Percentiles rank a stretch among this genome's conserved stretches.
phyloP scores from a whole-genome alignment of 768 basidiomycete species.

The Trametes coccinea region DNA sequence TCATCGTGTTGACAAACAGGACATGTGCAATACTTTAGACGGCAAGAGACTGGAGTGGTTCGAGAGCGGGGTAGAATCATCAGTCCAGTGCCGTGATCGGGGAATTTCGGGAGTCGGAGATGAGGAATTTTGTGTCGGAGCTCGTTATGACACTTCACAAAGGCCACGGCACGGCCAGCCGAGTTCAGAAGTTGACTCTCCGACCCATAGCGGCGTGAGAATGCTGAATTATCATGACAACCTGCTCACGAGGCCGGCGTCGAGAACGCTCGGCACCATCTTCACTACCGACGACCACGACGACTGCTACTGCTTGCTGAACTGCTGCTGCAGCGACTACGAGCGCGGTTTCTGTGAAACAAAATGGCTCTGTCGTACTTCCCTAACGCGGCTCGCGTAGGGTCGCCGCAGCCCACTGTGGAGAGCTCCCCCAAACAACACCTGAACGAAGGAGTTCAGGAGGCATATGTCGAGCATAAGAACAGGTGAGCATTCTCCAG shows the following conservation, averaged over 20 bases:
- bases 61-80: not conserved
- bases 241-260: not conserved
- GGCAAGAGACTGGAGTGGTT: not conserved
- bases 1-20: too few species aligned
- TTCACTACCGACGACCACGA: conserved; percentile 20
- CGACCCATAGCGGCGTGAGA: conserved; percentile 12
- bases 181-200: not conserved
- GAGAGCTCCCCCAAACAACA: conserved; percentile 34
- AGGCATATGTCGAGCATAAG: conserved; percentile 72
- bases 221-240: conserved; percentile 15
- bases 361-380: conserved; percentile 34
- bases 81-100: not conserved
- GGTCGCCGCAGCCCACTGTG: conserved; percentile 22
- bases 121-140: not conserved
- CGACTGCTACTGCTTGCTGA: conserved; percentile 12
- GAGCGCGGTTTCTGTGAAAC: conserved; percentile 18
- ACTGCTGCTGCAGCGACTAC: conserved; percentile 15
- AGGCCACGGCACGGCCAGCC: not conserved
- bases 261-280: conserved; percentile 18
- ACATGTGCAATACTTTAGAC: not conserved
- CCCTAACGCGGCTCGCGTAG: conserved; percentile 22
- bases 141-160: not conserved
- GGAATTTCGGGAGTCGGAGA: not conserved
- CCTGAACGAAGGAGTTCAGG: conserved; percentile 72
- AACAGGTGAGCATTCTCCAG: conserved; percentile 55